A percentile compares a stretch with the other conserved stretches of the same genome.
phyloP scores from a whole-genome alignment of 495 filamentous ascomycete genomes.

The Monascus purpureus region DNA sequence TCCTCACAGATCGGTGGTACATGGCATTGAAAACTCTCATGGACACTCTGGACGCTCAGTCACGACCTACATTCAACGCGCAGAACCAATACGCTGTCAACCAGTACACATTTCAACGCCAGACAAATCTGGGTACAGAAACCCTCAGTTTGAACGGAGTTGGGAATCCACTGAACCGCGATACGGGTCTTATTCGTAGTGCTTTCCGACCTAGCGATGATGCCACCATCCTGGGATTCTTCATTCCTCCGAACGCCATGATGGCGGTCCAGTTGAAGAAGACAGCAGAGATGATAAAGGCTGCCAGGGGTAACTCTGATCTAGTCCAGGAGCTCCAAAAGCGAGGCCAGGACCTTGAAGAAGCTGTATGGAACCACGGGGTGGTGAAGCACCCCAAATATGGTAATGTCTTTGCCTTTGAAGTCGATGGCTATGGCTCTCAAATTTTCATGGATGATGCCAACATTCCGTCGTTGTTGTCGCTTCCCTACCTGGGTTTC shows the following conservation, averaged over 20 bases:
- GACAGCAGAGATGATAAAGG: slow-evolving; percentile 51
- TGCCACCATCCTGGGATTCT: slow-evolving; percentile 89
- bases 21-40: slow-evolving; percentile 62
- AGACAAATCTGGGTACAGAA: slow-evolving; percentile 74
- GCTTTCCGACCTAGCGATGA: slow-evolving; percentile 97
- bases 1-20: slow-evolving; percentile 69
- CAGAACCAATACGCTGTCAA: slow-evolving; percentile 51
- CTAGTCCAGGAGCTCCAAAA: slow-evolving; percentile 38
- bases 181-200: slow-evolving; percentile 75
- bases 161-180: slow-evolving; percentile 80
- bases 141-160: slow-evolving; percentile 69
- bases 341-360: slow-evolving; percentile 55
- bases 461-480: slow-evolving; percentile 81
- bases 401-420: slow-evolving; percentile 87
- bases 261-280: slow-evolving; percentile 83
- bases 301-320: slow-evolving; percentile 37
- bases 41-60: slow-evolving; percentile 61
- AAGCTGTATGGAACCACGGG: slow-evolving; percentile 78
- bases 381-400: slow-evolving; percentile 72
- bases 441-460: slow-evolving; percentile 94
- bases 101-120: slow-evolving; percentile 73
- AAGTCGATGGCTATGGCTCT: slow-evolving; percentile 92
- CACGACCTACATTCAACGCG: slow-evolving; percentile 61
- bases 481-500: slow-evolving; percentile 81
- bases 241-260: slow-evolving; percentile 93